Evolutionary conservation across 2,329 filamentous ascomycete genomes (phyloP).

Genomic region (Nannizzia gypsea): DNA sequence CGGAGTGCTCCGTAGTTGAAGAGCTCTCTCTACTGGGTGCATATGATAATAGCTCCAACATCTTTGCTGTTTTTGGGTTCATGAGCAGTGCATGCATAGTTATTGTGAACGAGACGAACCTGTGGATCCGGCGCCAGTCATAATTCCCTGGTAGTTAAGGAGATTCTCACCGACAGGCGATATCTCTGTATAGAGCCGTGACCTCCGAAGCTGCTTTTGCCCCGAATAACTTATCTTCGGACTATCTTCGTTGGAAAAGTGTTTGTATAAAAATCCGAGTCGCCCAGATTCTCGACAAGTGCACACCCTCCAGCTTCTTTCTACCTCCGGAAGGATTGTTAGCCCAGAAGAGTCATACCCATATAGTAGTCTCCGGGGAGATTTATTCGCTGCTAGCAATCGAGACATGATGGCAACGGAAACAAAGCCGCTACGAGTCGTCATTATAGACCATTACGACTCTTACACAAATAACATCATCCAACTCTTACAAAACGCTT

Average conservation of each 20-base stretch:
- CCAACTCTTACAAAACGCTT: constrained; percentile 11
- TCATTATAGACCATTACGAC: constrained; percentile 14
- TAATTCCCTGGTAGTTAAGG: no score
- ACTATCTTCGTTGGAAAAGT: no score
- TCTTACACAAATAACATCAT: constrained; percentile 14
- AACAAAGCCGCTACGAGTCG: not conserved
- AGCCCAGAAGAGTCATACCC: no score
- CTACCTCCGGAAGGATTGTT: not conserved
- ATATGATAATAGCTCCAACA: not conserved
- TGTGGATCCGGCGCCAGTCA: not conserved
- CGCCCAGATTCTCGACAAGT: not conserved
- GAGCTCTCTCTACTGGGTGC: not conserved
- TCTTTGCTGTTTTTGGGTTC: not conserved
- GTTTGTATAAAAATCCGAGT: not conserved
- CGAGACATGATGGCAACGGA: not conserved
- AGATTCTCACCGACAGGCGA: not conserved
- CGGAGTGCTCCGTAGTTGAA: not conserved
- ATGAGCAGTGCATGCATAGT: not conserved
- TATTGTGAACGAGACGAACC: not conserved
- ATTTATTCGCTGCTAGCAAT: not conserved
- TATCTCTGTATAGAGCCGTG: not conserved
- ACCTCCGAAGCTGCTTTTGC: not conserved
- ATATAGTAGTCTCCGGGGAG: not conserved
- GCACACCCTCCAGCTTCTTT: not conserved
- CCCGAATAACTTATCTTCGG: not conserved